A percentile compares a stretch with the other conserved stretches of the same genome.
phyloP scores from a whole-genome alignment of 768 basidiomycete species.

The Gautieria morchelliformis region DNA sequence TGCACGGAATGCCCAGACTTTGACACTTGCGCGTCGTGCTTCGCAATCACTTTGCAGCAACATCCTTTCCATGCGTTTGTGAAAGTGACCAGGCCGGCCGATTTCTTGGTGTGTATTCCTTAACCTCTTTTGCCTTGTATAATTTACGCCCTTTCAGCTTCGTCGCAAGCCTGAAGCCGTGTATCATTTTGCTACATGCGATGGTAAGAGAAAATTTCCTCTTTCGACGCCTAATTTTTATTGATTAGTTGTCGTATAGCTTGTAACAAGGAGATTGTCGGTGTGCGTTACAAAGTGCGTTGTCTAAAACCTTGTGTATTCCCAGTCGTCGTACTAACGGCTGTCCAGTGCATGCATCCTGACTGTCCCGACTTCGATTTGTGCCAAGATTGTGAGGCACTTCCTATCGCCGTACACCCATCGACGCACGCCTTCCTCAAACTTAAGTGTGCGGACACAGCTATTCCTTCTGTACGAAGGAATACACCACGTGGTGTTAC shows the following conservation, averaged over 20 bases:
- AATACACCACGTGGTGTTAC: neutral
- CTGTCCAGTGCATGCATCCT: conserved; percentile 63
- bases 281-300: conserved; percentile 64
- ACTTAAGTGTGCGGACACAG: conserved; percentile 44
- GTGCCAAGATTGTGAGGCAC: conserved; percentile 69
- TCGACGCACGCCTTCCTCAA: conserved; percentile 64
- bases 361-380: conserved; percentile 75
- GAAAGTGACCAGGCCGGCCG: conserved; percentile 40
- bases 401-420: conserved; percentile 71
- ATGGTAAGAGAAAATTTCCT: neutral
- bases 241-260: conserved; percentile 15
- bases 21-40: conserved; percentile 66
- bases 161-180: neutral
- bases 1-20: conserved; percentile 77
- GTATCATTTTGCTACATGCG: conserved; percentile 16
- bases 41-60: conserved; percentile 60
- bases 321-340: neutral
- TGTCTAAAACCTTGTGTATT: neutral
- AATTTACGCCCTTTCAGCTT: neutral
- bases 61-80: conserved; percentile 74
- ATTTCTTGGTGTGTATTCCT: conserved; percentile 44
- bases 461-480: conserved; percentile 27
- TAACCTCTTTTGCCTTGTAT: neutral
- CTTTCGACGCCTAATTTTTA: too few relatives aligned
- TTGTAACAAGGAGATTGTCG: conserved; percentile 46